Conservation (phyloP, 306 rosid species). For the Acmispon strigosus region DNA sequence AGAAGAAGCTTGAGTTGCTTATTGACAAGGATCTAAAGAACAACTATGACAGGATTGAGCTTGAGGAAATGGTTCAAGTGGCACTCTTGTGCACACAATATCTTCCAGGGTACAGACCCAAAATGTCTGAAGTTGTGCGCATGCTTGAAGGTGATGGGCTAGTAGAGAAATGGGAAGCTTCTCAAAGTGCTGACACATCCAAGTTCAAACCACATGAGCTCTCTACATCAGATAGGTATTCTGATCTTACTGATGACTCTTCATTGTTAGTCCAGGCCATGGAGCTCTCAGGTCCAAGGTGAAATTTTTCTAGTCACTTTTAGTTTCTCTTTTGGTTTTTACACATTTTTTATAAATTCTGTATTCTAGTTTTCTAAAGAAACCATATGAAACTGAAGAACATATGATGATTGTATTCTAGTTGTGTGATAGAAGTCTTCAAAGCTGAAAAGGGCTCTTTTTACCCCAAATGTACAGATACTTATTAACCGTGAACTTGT, state of each 20-base stretch:
- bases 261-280: constrained; percentile 79
- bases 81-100: constrained; percentile 91
- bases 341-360: background rate
- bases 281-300: constrained; percentile 97
- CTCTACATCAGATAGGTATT: constrained; percentile 69
- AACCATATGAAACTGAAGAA: constrained; percentile 25
- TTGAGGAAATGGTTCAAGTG: constrained; percentile 85
- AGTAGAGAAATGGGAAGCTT: constrained; percentile 90
- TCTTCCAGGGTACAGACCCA: constrained; percentile 77
- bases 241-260: constrained; percentile 89
- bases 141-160: constrained; percentile 99
- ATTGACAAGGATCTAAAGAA: constrained; percentile 81
- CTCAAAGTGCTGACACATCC: constrained; percentile 55
- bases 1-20: constrained; percentile 70
- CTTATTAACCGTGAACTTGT: constrained; percentile 23
- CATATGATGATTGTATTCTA: constrained; percentile 17
- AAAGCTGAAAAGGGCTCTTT: constrained; percentile 22
- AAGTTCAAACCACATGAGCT: constrained; percentile 59
- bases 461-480: constrained; percentile 43
- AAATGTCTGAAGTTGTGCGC: constrained; percentile 85
- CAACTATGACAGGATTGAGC: constrained; percentile 71
- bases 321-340: background rate
- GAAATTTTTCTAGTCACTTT: constrained; percentile 12
- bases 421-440: constrained; percentile 40
- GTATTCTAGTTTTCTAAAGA: background rate